Conservation (phyloP, 2,329 filamentous ascomycete genomes). For the Penicillium verrucosum region DNA sequence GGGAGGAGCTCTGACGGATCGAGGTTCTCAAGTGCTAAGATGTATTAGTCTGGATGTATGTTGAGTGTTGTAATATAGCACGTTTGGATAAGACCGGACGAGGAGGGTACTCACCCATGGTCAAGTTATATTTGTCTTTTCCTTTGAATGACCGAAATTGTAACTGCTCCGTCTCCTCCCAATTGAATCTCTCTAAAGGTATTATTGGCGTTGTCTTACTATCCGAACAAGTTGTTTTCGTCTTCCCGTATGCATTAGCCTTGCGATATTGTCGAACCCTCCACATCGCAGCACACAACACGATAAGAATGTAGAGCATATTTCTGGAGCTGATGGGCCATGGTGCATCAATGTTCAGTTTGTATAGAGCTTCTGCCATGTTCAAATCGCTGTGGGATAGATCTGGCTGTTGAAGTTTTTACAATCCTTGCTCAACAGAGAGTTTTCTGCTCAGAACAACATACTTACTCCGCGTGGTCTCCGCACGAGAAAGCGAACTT, state of each 20-base stretch:
- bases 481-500: not conserved
- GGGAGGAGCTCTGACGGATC: slow-evolving; percentile 54
- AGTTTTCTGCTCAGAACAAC: not conserved
- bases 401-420: not conserved
- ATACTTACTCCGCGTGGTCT: slow-evolving; percentile 11
- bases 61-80: not conserved
- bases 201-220: slow-evolving; percentile 29
- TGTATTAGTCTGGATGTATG: slow-evolving; percentile 1
- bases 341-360: not conserved
- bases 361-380: not conserved
- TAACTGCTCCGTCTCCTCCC: slow-evolving; percentile 50
- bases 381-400: not conserved
- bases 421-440: not conserved
- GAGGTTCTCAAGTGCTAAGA: slow-evolving; percentile 52
- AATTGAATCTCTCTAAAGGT: slow-evolving; percentile 51
- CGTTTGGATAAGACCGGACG: not conserved
- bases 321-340: not conserved
- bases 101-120: slow-evolving; percentile 52
- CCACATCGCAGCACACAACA: slow-evolving; percentile 3
- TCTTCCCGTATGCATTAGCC: not conserved
- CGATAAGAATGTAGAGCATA: not conserved
- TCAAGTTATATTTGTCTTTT: slow-evolving; percentile 60
- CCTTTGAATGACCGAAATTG: slow-evolving; percentile 58
- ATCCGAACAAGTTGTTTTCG: not conserved
- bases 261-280: not conserved